Evolutionary conservation across 257 asterid species (phyloP).

Genomic region (Solanum chilense): DNA sequence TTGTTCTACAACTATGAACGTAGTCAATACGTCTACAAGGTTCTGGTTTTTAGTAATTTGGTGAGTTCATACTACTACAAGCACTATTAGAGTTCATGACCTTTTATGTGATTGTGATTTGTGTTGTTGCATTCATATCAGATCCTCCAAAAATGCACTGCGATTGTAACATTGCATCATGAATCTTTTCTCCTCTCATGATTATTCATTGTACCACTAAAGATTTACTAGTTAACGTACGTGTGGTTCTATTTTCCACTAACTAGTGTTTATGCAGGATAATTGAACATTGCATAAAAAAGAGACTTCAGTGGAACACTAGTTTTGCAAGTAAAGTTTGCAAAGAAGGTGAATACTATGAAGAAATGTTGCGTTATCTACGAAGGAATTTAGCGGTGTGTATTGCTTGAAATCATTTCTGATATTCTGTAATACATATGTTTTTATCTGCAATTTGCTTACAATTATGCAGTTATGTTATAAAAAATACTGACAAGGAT

Average conservation of each 20-base stretch:
- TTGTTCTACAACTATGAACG: too few relatives aligned
- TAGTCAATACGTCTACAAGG: too few relatives aligned
- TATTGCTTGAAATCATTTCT: slow-evolving; percentile 8
- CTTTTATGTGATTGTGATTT: background rate
- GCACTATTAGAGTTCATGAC: too few relatives aligned
- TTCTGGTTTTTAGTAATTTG: too few relatives aligned
- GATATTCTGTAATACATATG: background rate
- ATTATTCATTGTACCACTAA: background rate
- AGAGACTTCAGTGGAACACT: slow-evolving; percentile 69
- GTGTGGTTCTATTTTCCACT: too few relatives aligned
- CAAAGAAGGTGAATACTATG: slow-evolving; percentile 96
- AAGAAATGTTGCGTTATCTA: slow-evolving; percentile 93
- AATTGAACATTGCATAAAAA: slow-evolving; percentile 81
- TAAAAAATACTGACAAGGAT: background rate
- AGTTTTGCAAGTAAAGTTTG: slow-evolving; percentile 87
- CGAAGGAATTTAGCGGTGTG: slow-evolving; percentile 84
- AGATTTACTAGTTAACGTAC: too few relatives aligned
- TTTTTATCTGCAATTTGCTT: background rate
- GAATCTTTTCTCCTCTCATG: background rate
- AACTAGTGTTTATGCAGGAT: slow-evolving; percentile 42
- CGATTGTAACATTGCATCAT: background rate
- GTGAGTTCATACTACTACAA: too few relatives aligned
- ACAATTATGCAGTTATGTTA: background rate
- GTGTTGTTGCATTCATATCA: background rate
- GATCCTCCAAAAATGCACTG: background rate